Evolutionary conservation across 176 grass and related monocot genomes (phyloP).

Genomic region (Tillandsia leiboldiana): DNA sequence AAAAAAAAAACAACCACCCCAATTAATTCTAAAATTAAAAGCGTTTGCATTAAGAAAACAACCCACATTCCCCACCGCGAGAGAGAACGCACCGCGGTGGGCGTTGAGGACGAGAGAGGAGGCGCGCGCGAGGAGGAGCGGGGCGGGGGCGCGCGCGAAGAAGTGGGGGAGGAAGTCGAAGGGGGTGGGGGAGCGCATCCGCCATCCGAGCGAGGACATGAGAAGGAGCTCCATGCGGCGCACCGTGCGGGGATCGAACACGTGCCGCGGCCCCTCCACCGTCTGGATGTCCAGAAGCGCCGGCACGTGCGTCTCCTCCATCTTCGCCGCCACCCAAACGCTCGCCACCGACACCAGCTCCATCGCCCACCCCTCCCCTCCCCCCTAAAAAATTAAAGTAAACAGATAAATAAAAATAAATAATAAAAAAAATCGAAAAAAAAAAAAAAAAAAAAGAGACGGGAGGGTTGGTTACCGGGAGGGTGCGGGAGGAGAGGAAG

Average conservation of each 20-base stretch:
- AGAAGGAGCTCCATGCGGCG: constrained; percentile 48
- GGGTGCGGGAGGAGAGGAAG: constrained; percentile 31
- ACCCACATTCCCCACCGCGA: neutral
- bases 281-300: constrained; percentile 29
- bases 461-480: constrained; percentile 20
- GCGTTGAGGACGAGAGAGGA: constrained; percentile 18
- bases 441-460: neutral
- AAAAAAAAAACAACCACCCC: neutral
- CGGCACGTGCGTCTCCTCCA: constrained; percentile 42
- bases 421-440: neutral
- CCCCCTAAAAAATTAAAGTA: neutral
- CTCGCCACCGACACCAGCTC: constrained; percentile 44
- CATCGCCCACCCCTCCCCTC: constrained; percentile 30
- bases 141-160: neutral
- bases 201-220: constrained; percentile 29
- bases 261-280: constrained; percentile 18
- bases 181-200: constrained; percentile 33
- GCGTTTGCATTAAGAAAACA: neutral
- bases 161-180: constrained; percentile 43
- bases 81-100: constrained; percentile 21
- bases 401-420: neutral
- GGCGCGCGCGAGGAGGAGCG: constrained; percentile 1
- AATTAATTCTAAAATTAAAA: neutral
- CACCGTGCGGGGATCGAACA: constrained; percentile 36
- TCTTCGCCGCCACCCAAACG: constrained; percentile 40